Conservation (phyloP, 805 yeast species). For the Pichia manshurica region DNA sequence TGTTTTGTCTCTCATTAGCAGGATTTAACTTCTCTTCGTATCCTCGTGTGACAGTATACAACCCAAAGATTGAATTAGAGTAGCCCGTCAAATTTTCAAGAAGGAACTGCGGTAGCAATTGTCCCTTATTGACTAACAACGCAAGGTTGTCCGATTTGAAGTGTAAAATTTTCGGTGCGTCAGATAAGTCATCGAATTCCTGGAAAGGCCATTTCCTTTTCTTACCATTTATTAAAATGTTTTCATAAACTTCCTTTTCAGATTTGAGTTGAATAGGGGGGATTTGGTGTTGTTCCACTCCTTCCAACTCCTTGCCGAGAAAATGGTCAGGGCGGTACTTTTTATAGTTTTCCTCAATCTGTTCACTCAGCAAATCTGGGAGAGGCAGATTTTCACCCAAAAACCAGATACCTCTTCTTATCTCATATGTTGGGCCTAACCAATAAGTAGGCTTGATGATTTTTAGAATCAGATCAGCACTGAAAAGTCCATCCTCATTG, state of each 20-base stretch:
- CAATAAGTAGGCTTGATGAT: conserved; percentile 70
- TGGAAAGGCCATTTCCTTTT: conserved; percentile 25
- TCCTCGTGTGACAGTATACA: conserved; percentile 47
- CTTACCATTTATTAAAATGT: background rate
- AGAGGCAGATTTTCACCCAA: conserved; percentile 51
- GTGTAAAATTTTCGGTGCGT: conserved; percentile 24
- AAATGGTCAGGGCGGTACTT: conserved; percentile 24
- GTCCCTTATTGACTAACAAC: conserved; percentile 24
- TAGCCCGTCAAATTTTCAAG: conserved; percentile 22
- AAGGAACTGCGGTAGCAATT: conserved; percentile 24
- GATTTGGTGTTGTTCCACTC: background rate
- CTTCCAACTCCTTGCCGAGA: background rate
- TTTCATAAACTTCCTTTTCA: conserved; percentile 25
- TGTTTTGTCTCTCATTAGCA: conserved; percentile 10
- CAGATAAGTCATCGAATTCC: conserved; percentile 21
- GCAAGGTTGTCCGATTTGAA: conserved; percentile 24
- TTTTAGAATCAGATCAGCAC: conserved; percentile 55
- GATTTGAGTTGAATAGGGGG: conserved; percentile 18
- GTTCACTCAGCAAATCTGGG: conserved; percentile 39
- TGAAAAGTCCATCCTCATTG: conserved; percentile 73
- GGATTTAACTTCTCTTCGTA: conserved; percentile 21
- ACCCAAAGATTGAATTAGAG: conserved; percentile 37
- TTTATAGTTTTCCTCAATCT: conserved; percentile 53
- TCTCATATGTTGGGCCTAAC: conserved; percentile 82
- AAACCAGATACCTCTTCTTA: conserved; percentile 86